phyloP scores from a whole-genome alignment of 2,329 filamentous ascomycete genomes.

The Fusarium veterinarium region DNA sequence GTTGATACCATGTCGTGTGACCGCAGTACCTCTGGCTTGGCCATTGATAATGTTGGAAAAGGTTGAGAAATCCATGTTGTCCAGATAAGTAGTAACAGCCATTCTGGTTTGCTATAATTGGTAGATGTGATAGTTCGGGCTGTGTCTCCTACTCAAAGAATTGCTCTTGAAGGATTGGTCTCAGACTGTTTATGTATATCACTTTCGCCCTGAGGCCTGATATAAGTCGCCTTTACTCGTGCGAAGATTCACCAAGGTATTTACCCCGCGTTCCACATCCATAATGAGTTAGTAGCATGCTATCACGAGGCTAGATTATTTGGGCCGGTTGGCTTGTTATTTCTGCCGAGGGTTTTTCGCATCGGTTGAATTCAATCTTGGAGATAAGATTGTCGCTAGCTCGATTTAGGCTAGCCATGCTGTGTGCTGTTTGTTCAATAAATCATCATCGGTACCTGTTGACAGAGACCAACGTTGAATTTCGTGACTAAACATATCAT shows the following conservation, averaged over 20 bases:
- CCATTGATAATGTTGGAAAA: constrained; percentile 4
- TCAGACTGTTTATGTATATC: neutral
- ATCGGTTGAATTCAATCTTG: neutral
- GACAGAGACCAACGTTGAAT: neutral
- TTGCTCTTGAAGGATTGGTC: neutral
- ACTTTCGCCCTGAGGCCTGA: neutral
- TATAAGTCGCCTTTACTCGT: neutral
- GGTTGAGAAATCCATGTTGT: neutral
- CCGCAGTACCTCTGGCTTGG: neutral
- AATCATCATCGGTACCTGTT: neutral
- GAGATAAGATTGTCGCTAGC: neutral
- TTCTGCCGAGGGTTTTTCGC: neutral
- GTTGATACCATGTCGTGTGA: neutral
- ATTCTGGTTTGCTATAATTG: neutral
- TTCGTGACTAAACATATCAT: neutral
- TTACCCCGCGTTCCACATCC: neutral
- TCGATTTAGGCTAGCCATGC: neutral
- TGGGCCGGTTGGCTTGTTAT: neutral
- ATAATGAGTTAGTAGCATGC: neutral
- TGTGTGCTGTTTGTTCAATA: neutral
- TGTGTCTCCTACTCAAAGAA: neutral
- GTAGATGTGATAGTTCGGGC: neutral
- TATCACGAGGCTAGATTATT: neutral
- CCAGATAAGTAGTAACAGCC: neutral
- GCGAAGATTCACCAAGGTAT: neutral